phyloP scores from a whole-genome alignment of 1,139 yeast genomes.

The Sugiyamaella grinbergsii region DNA sequence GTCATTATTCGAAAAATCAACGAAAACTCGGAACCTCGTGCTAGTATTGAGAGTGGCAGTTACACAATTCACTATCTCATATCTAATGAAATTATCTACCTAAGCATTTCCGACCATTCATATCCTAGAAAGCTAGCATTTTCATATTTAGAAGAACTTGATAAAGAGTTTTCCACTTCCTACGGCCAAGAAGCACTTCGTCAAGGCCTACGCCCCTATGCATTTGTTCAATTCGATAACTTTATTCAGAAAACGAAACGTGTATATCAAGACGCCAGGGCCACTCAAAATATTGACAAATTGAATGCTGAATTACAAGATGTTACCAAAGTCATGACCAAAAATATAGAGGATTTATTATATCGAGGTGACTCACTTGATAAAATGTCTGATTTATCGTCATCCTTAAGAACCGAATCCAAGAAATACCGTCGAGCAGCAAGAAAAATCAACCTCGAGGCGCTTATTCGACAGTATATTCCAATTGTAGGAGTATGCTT shows the following conservation, averaged over 20 bases:
- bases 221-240: constrained; percentile 80
- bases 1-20: constrained; percentile 73
- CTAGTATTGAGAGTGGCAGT: constrained; percentile 77
- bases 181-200: constrained; percentile 72
- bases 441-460: constrained; percentile 84
- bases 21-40: constrained; percentile 80
- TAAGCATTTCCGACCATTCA: constrained; percentile 72
- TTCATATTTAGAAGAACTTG: constrained; percentile 78
- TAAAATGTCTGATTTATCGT: constrained; percentile 84
- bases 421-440: constrained; percentile 89
- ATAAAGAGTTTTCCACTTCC: constrained; percentile 77
- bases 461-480: constrained; percentile 83
- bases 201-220: constrained; percentile 77
- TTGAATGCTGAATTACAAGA: constrained; percentile 87
- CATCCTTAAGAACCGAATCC: constrained; percentile 77
- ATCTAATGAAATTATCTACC: constrained; percentile 64
- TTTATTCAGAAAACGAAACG: constrained; percentile 87
- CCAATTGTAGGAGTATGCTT: constrained; percentile 77
- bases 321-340: constrained; percentile 93
- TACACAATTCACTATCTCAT: constrained; percentile 78
- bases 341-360: constrained; percentile 89
- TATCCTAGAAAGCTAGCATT: constrained; percentile 91
- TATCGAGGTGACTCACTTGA: constrained; percentile 95
- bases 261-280: constrained; percentile 86
- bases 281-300: constrained; percentile 83